Conservation (phyloP, 2,329 filamentous ascomycete species). For the Calonectria montana region DNA sequence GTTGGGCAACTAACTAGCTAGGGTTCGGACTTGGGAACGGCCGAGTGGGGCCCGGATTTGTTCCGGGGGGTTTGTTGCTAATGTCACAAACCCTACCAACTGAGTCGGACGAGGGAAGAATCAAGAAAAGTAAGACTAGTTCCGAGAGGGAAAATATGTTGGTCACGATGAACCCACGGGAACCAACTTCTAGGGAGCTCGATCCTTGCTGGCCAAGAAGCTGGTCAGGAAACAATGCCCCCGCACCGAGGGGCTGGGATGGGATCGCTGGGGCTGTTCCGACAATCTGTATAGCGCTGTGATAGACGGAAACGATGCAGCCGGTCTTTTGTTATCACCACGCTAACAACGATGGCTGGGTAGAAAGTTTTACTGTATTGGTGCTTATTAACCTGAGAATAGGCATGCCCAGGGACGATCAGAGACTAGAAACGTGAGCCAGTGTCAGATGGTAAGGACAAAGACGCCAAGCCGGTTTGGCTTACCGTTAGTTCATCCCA, state of each 20-base stretch:
- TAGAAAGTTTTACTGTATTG: constrained; percentile 24
- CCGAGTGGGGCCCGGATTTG: constrained; percentile 21
- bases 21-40: constrained; percentile 3
- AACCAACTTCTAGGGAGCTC: constrained; percentile 14
- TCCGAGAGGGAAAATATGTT: constrained; percentile 29
- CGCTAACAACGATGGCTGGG: constrained; percentile 36
- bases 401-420: constrained; percentile 10
- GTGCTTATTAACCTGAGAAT: constrained; percentile 21
- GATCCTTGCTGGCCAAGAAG: constrained; percentile 23
- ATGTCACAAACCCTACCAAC: constrained; percentile 12
- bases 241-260: constrained; percentile 38
- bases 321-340: constrained; percentile 37
- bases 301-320: constrained; percentile 39
- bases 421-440: neutral
- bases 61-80: constrained; percentile 17
- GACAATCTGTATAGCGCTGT: constrained; percentile 45
- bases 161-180: constrained; percentile 31
- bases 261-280: constrained; percentile 39
- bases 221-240: constrained; percentile 27
- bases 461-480: constrained; percentile 2
- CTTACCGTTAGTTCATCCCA: neutral
- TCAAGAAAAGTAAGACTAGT: constrained; percentile 31
- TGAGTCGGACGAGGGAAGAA: constrained; percentile 27
- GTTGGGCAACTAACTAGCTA: constrained; percentile 10
- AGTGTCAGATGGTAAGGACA: constrained; percentile 19